Evolutionary conservation across 2,329 filamentous ascomycete genomes (phyloP).

Genomic region (Fusarium chlamydosporum): DNA sequence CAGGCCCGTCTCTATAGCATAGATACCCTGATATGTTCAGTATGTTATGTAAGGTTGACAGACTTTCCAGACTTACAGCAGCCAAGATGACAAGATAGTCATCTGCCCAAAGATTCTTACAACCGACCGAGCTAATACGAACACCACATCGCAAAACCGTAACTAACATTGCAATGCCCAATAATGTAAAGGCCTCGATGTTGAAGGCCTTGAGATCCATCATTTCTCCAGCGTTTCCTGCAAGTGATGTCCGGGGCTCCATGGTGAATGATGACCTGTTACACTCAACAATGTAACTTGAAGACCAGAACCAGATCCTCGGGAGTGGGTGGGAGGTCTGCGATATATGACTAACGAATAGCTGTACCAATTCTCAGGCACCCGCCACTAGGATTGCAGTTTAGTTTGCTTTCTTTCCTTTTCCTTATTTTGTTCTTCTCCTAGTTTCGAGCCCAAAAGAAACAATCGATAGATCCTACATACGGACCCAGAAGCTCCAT

Average conservation of each 20-base stretch:
- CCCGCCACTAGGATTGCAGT: constrained; percentile 2
- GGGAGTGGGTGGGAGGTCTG: constrained; percentile 7
- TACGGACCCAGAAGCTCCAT: constrained; percentile 3
- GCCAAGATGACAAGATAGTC: constrained; percentile 72
- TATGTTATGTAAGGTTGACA: no score
- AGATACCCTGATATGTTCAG: constrained; percentile 60
- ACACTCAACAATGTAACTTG: constrained; percentile 5
- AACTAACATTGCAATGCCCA: constrained; percentile 64
- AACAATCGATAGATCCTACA: neutral
- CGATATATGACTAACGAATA: constrained; percentile 30
- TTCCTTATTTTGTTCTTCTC: constrained; percentile 1
- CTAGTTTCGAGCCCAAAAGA: neutral
- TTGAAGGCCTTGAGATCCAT: constrained; percentile 48
- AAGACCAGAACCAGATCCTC: neutral
- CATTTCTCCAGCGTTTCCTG: constrained; percentile 45
- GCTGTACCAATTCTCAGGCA: neutral
- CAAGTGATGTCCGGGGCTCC: constrained; percentile 34
- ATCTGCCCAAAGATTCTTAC: constrained; percentile 66
- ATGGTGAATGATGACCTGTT: constrained; percentile 21
- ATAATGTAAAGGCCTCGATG: constrained; percentile 59
- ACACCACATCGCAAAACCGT: constrained; percentile 66
- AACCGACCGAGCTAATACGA: constrained; percentile 63
- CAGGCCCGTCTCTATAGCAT: constrained; percentile 64
- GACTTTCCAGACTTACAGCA: constrained; percentile 55
- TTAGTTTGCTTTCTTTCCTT: constrained; percentile 1